Percentiles rank a stretch among this genome's conserved stretches.
Conservation (phyloP, 2,329 filamentous ascomycete genomes). For the Sporothrix brasiliensis region DNA sequence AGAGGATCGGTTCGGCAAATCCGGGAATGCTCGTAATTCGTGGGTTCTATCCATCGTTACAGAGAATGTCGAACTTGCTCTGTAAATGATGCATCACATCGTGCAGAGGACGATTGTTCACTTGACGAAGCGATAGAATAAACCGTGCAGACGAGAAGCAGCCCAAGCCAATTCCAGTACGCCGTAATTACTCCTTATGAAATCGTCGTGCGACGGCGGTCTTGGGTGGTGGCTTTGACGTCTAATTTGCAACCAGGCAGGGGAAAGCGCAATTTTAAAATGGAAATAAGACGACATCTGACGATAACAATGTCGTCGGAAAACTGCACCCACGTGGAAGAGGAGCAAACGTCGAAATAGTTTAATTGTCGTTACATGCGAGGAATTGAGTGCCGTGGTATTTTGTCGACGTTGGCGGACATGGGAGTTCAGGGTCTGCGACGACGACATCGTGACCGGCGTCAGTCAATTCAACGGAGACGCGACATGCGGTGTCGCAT, state of each 20-base stretch:
- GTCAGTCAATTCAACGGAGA: neutral
- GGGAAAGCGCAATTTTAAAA: constrained; percentile 12
- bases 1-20: neutral
- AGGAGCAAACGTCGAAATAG: neutral
- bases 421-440: neutral
- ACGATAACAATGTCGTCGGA: constrained; percentile 3
- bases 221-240: neutral
- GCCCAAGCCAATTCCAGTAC: neutral
- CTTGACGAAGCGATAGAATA: neutral
- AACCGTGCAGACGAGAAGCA: neutral
- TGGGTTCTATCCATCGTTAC: no score
- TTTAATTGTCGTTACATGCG: no score
- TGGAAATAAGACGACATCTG: neutral
- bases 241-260: constrained; percentile 12
- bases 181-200: no score
- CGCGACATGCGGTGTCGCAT: neutral
- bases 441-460: neutral
- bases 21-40: neutral
- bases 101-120: neutral
- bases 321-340: constrained; percentile 8
- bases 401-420: neutral
- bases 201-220: neutral
- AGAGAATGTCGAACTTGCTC: no score
- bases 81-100: no score
- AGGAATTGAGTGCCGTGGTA: constrained; percentile 2